Percentiles rank a stretch among this genome's conserved stretches.
phyloP scores from a whole-genome alignment of 345 rosid genomes.

The Microthlaspi erraticum region DNA sequence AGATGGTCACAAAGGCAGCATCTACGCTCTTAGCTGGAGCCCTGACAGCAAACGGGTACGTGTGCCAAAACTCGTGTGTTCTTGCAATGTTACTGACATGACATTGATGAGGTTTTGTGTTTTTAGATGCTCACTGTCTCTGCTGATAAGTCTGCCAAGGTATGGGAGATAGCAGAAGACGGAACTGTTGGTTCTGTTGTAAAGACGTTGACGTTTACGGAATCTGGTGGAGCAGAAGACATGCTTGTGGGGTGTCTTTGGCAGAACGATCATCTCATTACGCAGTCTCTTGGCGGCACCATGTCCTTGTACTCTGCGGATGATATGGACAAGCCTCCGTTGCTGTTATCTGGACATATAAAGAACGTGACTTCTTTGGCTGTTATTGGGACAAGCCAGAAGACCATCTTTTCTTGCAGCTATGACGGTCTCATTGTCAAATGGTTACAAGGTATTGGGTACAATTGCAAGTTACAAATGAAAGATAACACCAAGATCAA shows the following conservation, averaged over 20 bases:
- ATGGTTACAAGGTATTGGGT: slow-evolving; percentile 75
- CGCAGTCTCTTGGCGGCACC: slow-evolving; percentile 71
- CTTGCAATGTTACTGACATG: slow-evolving; percentile 26
- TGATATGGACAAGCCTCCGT: slow-evolving; percentile 66
- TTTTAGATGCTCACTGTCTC: slow-evolving; percentile 70
- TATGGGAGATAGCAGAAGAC: slow-evolving; percentile 70
- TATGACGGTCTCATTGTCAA: slow-evolving; percentile 70
- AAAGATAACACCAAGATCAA: slow-evolving; percentile 64
- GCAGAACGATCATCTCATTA: slow-evolving; percentile 71
- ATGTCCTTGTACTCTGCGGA: slow-evolving; percentile 59
- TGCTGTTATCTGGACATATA: slow-evolving; percentile 65
- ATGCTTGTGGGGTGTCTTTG: slow-evolving; percentile 89
- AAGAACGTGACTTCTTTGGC: slow-evolving; percentile 66
- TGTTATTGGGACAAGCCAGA: slow-evolving; percentile 52
- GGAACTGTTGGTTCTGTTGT: slow-evolving; percentile 56
- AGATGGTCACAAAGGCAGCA: slow-evolving; percentile 88
- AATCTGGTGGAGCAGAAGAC: slow-evolving; percentile 64
- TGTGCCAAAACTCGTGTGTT: background rate
- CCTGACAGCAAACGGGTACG: slow-evolving; percentile 85
- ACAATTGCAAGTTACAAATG: slow-evolving; percentile 55
- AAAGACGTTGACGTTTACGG: slow-evolving; percentile 57
- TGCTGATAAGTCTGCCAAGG: slow-evolving; percentile 82
- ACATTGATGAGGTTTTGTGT: slow-evolving; percentile 12
- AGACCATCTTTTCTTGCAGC: slow-evolving; percentile 68
- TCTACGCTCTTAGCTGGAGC: slow-evolving; percentile 95